Evolutionary conservation across 352 stramenopile genomes (phyloP), one percentile per base, ranked within the genome.

Genomic region (Phytophthora brassicae): DNA sequence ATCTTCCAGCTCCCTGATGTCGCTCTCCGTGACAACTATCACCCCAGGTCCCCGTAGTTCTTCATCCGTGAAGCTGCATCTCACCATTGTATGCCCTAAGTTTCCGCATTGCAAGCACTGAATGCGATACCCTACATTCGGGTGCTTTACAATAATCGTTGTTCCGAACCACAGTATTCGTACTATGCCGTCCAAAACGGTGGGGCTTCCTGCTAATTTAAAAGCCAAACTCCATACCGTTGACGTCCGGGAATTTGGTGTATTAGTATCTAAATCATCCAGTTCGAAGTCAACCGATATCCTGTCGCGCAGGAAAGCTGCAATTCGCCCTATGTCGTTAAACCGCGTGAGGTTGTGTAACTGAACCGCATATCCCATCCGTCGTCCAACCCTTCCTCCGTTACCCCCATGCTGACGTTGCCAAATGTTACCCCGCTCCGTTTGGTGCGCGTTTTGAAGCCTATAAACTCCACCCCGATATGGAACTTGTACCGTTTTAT

Each of bases 1-100:
- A 44, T 48, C 55, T 16, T 43, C 43, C 4, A 62, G n/a, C 6
- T n/a, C 22, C 12, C 23, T 45, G 2, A 62, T 19, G 4, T 55
- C 55, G 0, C 7, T 0, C n/a, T 62, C 55, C 1, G n/a, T n/a
- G 5, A 14, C 55, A 0, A 43, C 24, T 24, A 35, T 14, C 7
- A 43, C 35, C 0, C 55, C 55, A 0, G 16, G 8, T 5, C 55
- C 55, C 0, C 5, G 5, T 26, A 62, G 11, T 6, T 55, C 11
- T n/a, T 41, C 24, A 0, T 23, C 5, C 23, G 17, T 6, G n/a
- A 16, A 54, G 52, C 14, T 31, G 17, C 56, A 58, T 19, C 28
- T 35, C 1, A 39, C 39, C 6, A 41, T 39, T 4, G n/a, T 19
- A 12, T 50, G 43, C 2, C 24, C 43, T 16, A 50, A 20, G 14